Evolutionary conservation across 2,329 filamentous ascomycete species (phyloP).

Genomic region (Setomelanomma holmii): DNA sequence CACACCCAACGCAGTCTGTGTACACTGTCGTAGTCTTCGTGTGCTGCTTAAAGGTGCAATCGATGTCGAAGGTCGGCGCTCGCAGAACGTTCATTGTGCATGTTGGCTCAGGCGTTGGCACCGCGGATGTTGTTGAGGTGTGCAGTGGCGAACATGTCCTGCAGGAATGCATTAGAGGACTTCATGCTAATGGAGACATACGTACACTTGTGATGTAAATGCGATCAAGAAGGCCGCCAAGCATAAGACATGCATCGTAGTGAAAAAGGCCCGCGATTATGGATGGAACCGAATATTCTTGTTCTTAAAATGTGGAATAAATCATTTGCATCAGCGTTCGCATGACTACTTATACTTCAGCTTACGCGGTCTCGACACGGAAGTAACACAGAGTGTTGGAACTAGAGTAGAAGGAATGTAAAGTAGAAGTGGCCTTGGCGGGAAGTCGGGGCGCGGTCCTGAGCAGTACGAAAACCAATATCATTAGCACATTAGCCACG

Average conservation of each 20-base stretch:
- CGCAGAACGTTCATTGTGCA: conserved; percentile 27
- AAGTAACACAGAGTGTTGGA: not conserved
- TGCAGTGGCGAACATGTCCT: conserved; percentile 5
- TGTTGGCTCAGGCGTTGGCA: conserved; percentile 8
- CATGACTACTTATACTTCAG: no score
- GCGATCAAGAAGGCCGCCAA: not conserved
- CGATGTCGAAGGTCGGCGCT: conserved; percentile 18
- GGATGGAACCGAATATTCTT: no score
- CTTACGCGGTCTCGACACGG: no score
- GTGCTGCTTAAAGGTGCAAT: conserved; percentile 32
- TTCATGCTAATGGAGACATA: not conserved
- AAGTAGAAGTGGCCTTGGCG: no score
- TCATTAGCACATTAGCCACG: conserved; percentile 6
- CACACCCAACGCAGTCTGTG: conserved; percentile 38
- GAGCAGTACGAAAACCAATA: conserved; percentile 4
- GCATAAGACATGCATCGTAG: not conserved
- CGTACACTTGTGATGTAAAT: not conserved
- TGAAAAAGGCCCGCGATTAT: no score
- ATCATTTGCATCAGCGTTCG: no score
- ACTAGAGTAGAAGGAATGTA: conserved; percentile 3
- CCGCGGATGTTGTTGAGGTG: not conserved
- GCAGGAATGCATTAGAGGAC: not conserved
- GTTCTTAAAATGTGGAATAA: no score
- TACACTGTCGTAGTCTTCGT: conserved; percentile 34
- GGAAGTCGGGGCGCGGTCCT: conserved; percentile 2